Base-by-base conservation (phyloP, 2,329 filamentous ascomycete species). In the Colletotrichum chlorophyti region DNA sequence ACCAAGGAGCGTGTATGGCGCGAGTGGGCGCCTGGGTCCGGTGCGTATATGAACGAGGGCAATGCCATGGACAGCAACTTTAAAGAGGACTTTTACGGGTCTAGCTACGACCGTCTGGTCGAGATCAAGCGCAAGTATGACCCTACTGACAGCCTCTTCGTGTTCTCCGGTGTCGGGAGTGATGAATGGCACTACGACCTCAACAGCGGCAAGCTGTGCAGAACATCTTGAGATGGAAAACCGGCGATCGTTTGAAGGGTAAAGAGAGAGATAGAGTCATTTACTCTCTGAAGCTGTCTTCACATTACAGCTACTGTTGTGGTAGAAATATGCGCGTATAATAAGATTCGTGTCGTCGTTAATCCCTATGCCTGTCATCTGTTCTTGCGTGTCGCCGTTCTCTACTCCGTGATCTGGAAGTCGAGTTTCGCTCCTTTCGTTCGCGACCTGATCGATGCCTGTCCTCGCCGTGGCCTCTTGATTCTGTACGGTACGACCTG, bases 101-200 rank as follows among this genome's bases (percentile, higher is more conserved):
- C 42, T 9, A 47, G 65, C 34, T 73, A 72, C 17, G 54, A 59
- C 7, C 53, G 63, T 9, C 63, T 73, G 14, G 34, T 65, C 6
- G 53, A 63, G 15, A 64, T 70, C 19, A 74, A 73, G 65, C 63
- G 65, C 37, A 66, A 66, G 60, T 64, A 67, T 31, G 71, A 73
- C 21, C 71, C 70, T 8, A 53, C 64, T 2, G 51, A 54, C 12
- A 37, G 72, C 1, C 69, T 74, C 35, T 71, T 66, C 31, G 65
- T 65, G 12, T 62, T 60, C 4, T 66, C 63, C 8, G 67, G 64
- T 4, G 68, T 71, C 7, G 69, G 69, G 5, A 66, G 68, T 14
- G 69, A 72, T 46, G 62, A 32, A 4, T 67, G 63, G 57, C 48
- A 54, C 11, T 58, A 48, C 31, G 37, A 58, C 31, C 54, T 58